Evolutionary conservation across 768 basidiomycete species (phyloP), one percentile per base, ranked within the genome.

Genomic region (Boletus reticuloceps): DNA sequence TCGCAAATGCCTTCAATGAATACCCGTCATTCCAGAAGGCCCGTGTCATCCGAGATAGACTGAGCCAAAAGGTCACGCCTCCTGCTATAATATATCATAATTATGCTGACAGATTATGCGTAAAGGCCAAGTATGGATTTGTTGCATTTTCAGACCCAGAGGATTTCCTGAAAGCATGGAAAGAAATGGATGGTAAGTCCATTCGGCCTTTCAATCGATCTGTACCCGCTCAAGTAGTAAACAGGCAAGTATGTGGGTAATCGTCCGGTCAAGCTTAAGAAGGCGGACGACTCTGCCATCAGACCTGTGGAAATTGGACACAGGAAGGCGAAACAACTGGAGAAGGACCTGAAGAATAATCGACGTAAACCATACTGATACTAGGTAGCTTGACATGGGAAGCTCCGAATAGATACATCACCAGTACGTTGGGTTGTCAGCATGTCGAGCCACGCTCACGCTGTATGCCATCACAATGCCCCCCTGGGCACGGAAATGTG

Each of bases 81-180:
- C n/a, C 29, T 38, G 14, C 31, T 32, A 14, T 13, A 31, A 38
- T 10, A 6, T 19, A n/a, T 32, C 2, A 19, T 39, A 22, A 37
- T 59, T 6, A 8, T 19, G 39, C 57, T 60, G 34, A 51, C 37
- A 50, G 5, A 49, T 59, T 34, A 25, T 42, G 14, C 51, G 20
- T 60, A 2, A 53, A 96, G 93, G 95, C 96, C 0, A 97, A 92
- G 71, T 99, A 87, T 67, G 97, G 95, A 5, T 99, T 99, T 67
- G 93, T 98, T 27, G 93, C 93, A 1, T 99, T 98, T 73, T 92
- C 91, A 42, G 97, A 98, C 67, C 97, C 97, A 0, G 97, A 99
- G 73, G 97, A 99, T 70, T 98, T 98, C 72, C 71, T 99, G 53
- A 95, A 86, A 68, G 96, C 96, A 17, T 99, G 96, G 96, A 98